Conservation (phyloP, 202 grass and related monocot species). For the Zoysia matrella region DNA sequence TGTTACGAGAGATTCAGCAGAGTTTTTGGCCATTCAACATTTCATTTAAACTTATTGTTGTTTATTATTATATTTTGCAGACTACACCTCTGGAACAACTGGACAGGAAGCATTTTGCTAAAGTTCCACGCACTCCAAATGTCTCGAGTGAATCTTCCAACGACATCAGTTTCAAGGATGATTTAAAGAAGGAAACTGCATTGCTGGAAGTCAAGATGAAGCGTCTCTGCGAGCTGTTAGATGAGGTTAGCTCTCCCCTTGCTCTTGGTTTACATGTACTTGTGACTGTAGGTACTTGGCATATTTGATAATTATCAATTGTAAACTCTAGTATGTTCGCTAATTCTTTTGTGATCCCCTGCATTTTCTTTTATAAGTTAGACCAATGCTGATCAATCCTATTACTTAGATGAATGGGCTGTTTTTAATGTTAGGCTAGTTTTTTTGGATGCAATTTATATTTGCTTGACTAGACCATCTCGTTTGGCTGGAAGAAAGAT, state of each 20-base stretch:
- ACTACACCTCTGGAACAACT: conserved; percentile 76
- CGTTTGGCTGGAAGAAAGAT: too few relatives aligned
- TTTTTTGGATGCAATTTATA: too few relatives aligned
- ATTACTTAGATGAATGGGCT: too few relatives aligned
- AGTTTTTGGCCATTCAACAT: neutral
- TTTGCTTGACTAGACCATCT: too few relatives aligned
- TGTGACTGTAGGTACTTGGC: neutral
- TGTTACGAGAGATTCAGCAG: conserved; percentile 3
- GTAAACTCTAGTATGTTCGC: neutral
- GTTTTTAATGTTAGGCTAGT: too few relatives aligned
- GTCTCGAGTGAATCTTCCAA: conserved; percentile 50
- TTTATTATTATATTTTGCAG: conserved; percentile 46
- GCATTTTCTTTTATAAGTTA: too few relatives aligned
- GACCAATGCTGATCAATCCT: too few relatives aligned
- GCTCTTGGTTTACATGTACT: neutral
- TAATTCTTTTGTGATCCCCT: too few relatives aligned
- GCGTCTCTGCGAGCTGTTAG: conserved; percentile 78
- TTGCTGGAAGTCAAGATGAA: conserved; percentile 82
- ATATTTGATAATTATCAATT: neutral
- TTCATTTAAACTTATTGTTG: conserved; percentile 16
- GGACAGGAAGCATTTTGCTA: conserved; percentile 88
- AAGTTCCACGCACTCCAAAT: conserved; percentile 51
- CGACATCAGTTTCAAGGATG: conserved; percentile 62
- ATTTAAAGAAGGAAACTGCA: conserved; percentile 76
- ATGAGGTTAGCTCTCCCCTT: conserved; percentile 67